phyloP scores from a whole-genome alignment of 2,329 filamentous ascomycete species.

The Tolypocladium capitatum region DNA sequence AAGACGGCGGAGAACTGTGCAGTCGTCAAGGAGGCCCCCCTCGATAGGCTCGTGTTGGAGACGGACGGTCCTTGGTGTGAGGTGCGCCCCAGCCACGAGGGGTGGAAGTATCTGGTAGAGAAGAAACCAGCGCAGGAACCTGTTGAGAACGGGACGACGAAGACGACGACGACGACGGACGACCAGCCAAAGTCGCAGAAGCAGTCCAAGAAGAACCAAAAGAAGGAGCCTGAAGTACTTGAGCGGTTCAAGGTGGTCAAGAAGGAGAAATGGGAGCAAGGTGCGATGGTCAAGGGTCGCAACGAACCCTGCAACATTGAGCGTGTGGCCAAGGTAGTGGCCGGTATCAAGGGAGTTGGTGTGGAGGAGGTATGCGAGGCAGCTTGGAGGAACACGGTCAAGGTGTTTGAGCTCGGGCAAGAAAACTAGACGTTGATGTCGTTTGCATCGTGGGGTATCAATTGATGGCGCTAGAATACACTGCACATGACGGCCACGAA shows the following conservation, averaged over 20 bases:
- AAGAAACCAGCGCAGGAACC: constrained; percentile 17
- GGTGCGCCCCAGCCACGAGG: constrained; percentile 78
- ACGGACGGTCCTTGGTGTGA: constrained; percentile 98
- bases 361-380: constrained; percentile 78
- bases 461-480: constrained; percentile 8
- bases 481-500: constrained; percentile 5
- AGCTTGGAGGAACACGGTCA: constrained; percentile 69
- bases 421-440: constrained; percentile 6
- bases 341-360: constrained; percentile 65
- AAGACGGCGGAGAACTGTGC: constrained; percentile 86
- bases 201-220: constrained; percentile 30
- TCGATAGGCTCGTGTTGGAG: constrained; percentile 81
- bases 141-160: constrained; percentile 11
- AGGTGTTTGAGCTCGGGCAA: constrained; percentile 59
- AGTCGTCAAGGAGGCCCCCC: constrained; percentile 65
- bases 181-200: constrained; percentile 12
- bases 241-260: constrained; percentile 73
- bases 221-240: constrained; percentile 53
- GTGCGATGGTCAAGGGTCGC: constrained; percentile 81
- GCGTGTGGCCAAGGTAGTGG: constrained; percentile 78
- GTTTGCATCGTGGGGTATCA: constrained; percentile 14
- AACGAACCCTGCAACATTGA: constrained; percentile 87
- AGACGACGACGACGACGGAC: constrained; percentile 4
- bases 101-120: constrained; percentile 53
- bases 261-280: constrained; percentile 88